Percentiles rank a stretch among this genome's conserved stretches.
These are phyloP conservation scores for Calonectria pseudoreteaudii DNA, from an alignment of 2,329 filamentous ascomycete genomes.

Conservation along the genomic window DNA sequence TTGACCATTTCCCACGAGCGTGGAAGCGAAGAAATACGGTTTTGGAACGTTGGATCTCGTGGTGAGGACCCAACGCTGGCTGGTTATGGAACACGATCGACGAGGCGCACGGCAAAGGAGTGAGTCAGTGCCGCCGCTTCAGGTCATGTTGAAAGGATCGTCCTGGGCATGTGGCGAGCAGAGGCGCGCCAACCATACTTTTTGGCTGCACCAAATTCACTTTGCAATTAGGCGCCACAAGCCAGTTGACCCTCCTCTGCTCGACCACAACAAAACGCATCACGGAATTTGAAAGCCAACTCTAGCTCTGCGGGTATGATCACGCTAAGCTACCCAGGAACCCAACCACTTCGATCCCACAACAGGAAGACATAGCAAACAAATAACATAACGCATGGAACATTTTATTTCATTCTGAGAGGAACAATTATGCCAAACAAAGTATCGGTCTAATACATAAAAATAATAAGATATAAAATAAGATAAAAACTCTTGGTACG, in stretches of 20 bases:
- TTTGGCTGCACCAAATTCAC: not conserved
- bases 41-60: not conserved
- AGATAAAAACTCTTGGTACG: not conserved
- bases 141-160: not conserved
- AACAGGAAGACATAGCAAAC: not conserved
- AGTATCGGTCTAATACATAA: too few species aligned
- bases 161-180: not conserved
- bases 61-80: not conserved
- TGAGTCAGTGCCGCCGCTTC: not conserved
- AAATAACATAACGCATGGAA: not conserved
- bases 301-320: too few species aligned
- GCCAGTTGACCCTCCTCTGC: not conserved
- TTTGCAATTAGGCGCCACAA: not conserved
- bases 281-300: not conserved
- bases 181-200: not conserved
- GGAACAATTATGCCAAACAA: too few species aligned
- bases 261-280: not conserved
- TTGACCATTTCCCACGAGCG: not conserved
- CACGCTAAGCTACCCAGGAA: not conserved
- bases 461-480: too few species aligned
- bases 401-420: not conserved
- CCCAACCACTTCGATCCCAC: not conserved
- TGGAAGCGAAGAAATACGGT: not conserved
- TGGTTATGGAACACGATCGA: not conserved
- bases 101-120: not conserved